Evolutionary conservation across 345 rosid genomes (phyloP).

Genomic region (Gossypium sturtianum): DNA sequence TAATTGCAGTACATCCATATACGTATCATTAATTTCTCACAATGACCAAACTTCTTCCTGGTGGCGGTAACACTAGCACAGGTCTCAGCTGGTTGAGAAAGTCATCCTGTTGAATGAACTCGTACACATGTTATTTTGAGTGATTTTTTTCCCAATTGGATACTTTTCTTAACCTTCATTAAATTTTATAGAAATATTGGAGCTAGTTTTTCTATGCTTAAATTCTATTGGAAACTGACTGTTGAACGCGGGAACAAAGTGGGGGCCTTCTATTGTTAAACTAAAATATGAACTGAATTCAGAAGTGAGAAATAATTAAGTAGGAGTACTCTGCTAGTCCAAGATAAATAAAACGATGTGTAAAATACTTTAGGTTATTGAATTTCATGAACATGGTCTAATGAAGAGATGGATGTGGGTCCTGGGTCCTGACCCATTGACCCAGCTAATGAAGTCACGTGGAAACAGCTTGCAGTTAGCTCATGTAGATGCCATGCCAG

Average conservation of each 20-base stretch:
- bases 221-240: neutral
- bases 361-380: no score
- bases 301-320: no score
- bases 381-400: no score
- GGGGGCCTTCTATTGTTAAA: no score
- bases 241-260: neutral
- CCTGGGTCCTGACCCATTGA: neutral
- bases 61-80: slow-evolving; percentile 5
- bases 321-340: no score
- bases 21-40: neutral
- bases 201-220: neutral
- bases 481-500: neutral
- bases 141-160: neutral
- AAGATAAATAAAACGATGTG: no score
- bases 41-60: slow-evolving; percentile 2
- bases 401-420: neutral
- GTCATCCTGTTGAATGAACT: slow-evolving; percentile 10
- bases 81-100: slow-evolving; percentile 21
- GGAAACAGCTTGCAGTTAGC: neutral
- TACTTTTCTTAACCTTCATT: neutral
- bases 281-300: no score
- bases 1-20: neutral
- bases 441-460: neutral
- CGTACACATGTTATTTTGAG: neutral
- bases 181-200: slow-evolving; percentile 3